Evolutionary conservation across 768 basidiomycete genomes (phyloP).

Genomic region (Cystofilobasidium capitatum): DNA sequence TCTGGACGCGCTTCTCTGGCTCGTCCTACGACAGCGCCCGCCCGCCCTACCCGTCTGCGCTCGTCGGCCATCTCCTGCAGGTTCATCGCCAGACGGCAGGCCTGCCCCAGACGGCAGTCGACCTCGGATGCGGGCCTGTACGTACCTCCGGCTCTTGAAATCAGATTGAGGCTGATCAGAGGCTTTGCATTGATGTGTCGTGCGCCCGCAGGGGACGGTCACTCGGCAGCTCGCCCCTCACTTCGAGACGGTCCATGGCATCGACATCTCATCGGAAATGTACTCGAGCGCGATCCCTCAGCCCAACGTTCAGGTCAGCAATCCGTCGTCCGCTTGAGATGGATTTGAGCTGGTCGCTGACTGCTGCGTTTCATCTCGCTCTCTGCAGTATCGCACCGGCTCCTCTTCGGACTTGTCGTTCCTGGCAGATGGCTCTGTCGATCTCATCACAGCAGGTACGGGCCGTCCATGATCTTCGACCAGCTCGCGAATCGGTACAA

Average conservation of each 20-base stretch:
- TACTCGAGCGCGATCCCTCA: slow-evolving; percentile 2
- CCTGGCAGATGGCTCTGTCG: background rate
- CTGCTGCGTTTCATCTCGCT: background rate
- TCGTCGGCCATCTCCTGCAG: background rate
- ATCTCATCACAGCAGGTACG: slow-evolving; percentile 23
- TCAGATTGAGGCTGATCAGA: background rate
- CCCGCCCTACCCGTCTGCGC: slow-evolving; percentile 1
- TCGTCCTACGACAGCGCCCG: slow-evolving; percentile 3
- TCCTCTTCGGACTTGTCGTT: slow-evolving; percentile 7
- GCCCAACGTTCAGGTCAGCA: slow-evolving; percentile 8
- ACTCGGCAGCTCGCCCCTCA: background rate
- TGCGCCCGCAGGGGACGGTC: slow-evolving; percentile 16
- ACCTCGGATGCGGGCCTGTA: slow-evolving; percentile 22
- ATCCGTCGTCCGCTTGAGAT: too few species aligned
- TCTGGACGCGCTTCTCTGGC: slow-evolving; percentile 17
- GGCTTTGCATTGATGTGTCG: background rate
- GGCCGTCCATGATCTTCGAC: too few species aligned
- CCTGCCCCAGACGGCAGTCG: slow-evolving; percentile 7
- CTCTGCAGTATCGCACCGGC: slow-evolving; percentile 7
- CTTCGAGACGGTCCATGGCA: slow-evolving; percentile 9
- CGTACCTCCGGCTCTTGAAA: background rate
- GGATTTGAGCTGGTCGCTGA: background rate
- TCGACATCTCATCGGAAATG: slow-evolving; percentile 9
- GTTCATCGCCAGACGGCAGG: slow-evolving; percentile 9
- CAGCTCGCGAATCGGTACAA: too few species aligned